Base-by-base conservation (phyloP, 1,284 basidiomycete genomes). In the Malassezia vespertilionis region DNA sequence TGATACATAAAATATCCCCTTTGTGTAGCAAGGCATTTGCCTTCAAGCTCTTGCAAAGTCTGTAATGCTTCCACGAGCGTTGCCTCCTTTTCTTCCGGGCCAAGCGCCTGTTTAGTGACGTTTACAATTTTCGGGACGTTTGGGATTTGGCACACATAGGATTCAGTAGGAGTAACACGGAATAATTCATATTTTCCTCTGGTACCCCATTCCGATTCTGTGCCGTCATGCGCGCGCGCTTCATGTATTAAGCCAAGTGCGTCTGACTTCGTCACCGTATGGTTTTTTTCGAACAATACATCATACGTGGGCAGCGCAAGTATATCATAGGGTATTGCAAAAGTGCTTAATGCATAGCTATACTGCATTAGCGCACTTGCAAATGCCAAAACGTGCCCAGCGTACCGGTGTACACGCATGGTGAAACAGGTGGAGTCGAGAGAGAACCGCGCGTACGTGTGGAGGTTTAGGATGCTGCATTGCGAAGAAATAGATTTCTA, bases 221-320 rank as follows among this genome's bases (percentile, higher is more conserved):
- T n/a, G 11, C 9, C 27, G 24, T 9, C 10, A 11, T 30, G n/a
- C n/a, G n/a, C n/a, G n/a, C n/a, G n/a, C n/a, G n/a, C 22, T 5
- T n/a, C 15, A 5, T 28, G 15, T 14, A 35, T 21, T 2, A 22
- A 23, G 7, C 30, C 14, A 7, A 49, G 23, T 15, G 46, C 40
- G n/a, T 38, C 35, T 9, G 46, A 30, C 10, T 17, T 27, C 5
- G 27, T 15, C 5, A 49, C 27, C 10, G 46, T 49, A 14, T 22
- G 12, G 28, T 48, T 46, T 18, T 38, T 32, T 10, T 41, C 33
- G 20, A 48, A 48, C 5, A 20, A 12, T 10, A 48, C 24, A 23
- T 33, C 38, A 11, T 30, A 42, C 3, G 11, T 17, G 9, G 28
- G 27, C 2, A 18, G 22, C 20, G 9, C 14, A 23, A 42, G 14